Base-by-base conservation (phyloP, 805 yeast genomes). In the Starmerella apicola region DNA sequence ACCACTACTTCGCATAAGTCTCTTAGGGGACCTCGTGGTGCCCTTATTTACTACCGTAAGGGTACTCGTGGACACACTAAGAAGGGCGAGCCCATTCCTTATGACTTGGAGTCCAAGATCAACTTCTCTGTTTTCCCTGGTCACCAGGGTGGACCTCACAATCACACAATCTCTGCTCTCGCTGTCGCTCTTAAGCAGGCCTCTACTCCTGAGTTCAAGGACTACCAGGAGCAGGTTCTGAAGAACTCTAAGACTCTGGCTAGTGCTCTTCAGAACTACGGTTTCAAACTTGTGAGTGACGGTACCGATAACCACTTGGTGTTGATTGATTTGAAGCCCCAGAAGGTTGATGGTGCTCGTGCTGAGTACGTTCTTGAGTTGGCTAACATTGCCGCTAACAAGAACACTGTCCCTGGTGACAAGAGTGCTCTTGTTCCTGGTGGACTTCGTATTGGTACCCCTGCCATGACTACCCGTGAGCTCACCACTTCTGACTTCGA, bases 81-180 rank as follows among this genome's bases (percentile, higher is more conserved):
- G 49, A 83, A 82, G 70, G 96, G 95, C 51, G 82, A 81, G 62
- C 86, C 83, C 64, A 68, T 80, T 41, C 66, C 71, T 37, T 86
- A 84, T 61, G 95, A 88, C 55, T 73, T 88, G 57, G 97, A 88
- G 65, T 75, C 76, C 59, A 80, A 76, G 60, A 85, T 88, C 65
- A 88, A 88, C 72, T 88, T 88, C 60, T 83, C 95, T 24, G 97
- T 88, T 41, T 88, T 88, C 82, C 98, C 98, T 53, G 97, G 94
- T 50, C 97, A 88, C 64, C 98, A 88, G 70, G 98, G 98, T 70
- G 98, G 98, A 59, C 98, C 98, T 52, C 97, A 88, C 65, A 88
- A 88, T 69, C 96, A 88, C 66, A 88, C 97, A 54, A 88, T 88
- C 57, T 76, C 95, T 49, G 97, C 97, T 17, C 70, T 88, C 53